Evolutionary conservation across 257 asterid species (phyloP).

Genomic region (Solanum microdontum): DNA sequence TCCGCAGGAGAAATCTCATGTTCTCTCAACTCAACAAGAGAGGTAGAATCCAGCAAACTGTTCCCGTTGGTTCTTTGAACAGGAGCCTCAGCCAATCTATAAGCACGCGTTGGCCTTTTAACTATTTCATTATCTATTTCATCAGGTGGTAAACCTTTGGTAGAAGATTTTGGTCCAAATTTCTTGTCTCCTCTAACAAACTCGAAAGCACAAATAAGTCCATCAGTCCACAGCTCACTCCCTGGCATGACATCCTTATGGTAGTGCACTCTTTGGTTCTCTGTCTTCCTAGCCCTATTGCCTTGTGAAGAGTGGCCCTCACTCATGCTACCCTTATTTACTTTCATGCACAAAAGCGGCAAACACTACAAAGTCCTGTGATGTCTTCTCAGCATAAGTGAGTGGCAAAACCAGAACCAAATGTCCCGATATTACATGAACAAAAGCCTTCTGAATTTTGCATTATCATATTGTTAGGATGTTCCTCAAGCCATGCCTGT

Average conservation of each 20-base stretch:
- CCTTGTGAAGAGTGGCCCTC: conserved; percentile 32
- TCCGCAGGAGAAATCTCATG: conserved; percentile 12
- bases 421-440: background rate
- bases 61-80: conserved; percentile 11
- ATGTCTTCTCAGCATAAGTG: background rate
- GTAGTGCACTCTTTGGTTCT: conserved; percentile 30
- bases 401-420: background rate
- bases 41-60: conserved; percentile 23
- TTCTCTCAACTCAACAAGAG: conserved; percentile 30
- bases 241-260: conserved; percentile 45
- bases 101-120: conserved; percentile 16
- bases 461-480: background rate
- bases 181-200: conserved; percentile 46
- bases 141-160: conserved; percentile 20
- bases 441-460: background rate
- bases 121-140: conserved; percentile 15
- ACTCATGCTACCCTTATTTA: conserved; percentile 6
- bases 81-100: conserved; percentile 17
- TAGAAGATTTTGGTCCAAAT: conserved; percentile 21
- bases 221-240: conserved; percentile 72
- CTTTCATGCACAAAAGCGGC: background rate
- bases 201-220: conserved; percentile 89
- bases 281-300: conserved; percentile 31
- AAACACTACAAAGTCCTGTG: background rate
- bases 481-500: background rate